Percentiles rank a stretch among this genome's conserved stretches.
Evolutionary conservation across 2,329 filamentous ascomycete species (phyloP).

Genomic region (Geosmithia putterillii): DNA sequence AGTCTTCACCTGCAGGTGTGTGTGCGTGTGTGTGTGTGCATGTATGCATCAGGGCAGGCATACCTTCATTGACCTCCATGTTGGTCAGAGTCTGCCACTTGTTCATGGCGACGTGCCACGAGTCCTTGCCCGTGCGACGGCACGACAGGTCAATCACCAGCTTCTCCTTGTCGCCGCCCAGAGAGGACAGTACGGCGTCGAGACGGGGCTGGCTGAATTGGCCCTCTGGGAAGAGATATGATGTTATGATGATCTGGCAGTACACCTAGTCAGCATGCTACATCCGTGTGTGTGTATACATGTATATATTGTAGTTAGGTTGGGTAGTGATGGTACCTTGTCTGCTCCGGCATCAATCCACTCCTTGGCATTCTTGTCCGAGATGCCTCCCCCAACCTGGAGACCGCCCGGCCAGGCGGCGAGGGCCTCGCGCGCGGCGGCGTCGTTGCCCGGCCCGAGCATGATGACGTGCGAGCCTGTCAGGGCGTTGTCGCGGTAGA

Average conservation of each 20-base stretch:
- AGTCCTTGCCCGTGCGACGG: conserved; percentile 55
- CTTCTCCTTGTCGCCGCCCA: conserved; percentile 64
- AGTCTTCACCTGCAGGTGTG: not conserved
- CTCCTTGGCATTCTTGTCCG: conserved; percentile 64
- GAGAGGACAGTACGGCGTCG: conserved; percentile 56
- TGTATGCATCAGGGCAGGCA: no score
- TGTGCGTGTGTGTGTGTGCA: no score
- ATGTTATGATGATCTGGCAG: conserved; percentile 94
- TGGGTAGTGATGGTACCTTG: conserved; percentile 50
- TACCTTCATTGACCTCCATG: conserved; percentile 84
- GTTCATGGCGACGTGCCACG: conserved; percentile 97
- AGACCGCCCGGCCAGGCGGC: conserved; percentile 66
- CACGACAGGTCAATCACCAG: conserved; percentile 95
- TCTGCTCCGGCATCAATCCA: conserved; percentile 86
- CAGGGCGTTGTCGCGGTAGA: conserved; percentile 68
- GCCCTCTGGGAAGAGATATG: conserved; percentile 78
- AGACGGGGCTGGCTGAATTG: conserved; percentile 70
- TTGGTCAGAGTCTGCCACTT: conserved; percentile 98
- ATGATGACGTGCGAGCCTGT: conserved; percentile 89
- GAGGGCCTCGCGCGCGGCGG: conserved; percentile 66
- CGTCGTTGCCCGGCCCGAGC: conserved; percentile 79
- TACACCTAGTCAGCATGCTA: no score
- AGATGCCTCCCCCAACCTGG: conserved; percentile 92
- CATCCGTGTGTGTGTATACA: not conserved
- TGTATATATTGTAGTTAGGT: not conserved